Percentiles rank a stretch among this genome's conserved stretches.
Evolutionary conservation across 1,284 basidiomycete genomes (phyloP).

Genomic region (Somion occarium): DNA sequence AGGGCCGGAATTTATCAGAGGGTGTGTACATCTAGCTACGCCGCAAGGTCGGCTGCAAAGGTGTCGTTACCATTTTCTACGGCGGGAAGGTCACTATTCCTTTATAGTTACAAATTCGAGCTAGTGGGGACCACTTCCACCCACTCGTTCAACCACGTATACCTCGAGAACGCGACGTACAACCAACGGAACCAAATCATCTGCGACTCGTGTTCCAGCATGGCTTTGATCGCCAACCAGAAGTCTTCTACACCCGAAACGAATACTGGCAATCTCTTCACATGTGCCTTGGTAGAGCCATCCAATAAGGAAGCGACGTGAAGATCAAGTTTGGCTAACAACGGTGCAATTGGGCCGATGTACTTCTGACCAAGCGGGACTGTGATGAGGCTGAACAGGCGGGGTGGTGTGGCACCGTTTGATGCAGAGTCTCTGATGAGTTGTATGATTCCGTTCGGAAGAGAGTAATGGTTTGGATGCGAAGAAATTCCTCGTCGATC

Average conservation of each 20-base stretch:
- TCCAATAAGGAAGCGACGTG: slow-evolving; percentile 15
- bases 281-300: slow-evolving; percentile 13
- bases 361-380: slow-evolving; percentile 60
- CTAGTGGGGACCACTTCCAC: slow-evolving; percentile 23
- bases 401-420: slow-evolving; percentile 25
- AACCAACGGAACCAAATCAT: slow-evolving; percentile 89
- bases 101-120: background rate
- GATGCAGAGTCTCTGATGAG: slow-evolving; percentile 32
- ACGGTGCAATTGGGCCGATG: slow-evolving; percentile 42
- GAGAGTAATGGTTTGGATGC: slow-evolving; percentile 87
- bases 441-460: slow-evolving; percentile 52
- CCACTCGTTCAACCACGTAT: slow-evolving; percentile 93
- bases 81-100: background rate
- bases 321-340: slow-evolving; percentile 43
- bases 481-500: slow-evolving; percentile 78
- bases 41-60: too few species aligned
- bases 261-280: slow-evolving; percentile 34
- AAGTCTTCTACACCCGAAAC: slow-evolving; percentile 58
- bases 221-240: slow-evolving; percentile 56
- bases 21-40: too few species aligned
- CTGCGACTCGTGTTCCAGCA: slow-evolving; percentile 74
- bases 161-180: slow-evolving; percentile 79
- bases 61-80: background rate
- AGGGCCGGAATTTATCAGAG: too few species aligned
- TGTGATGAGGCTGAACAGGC: slow-evolving; percentile 58